Conservation (phyloP, 164 flowering plant genomes). For the Amborella trichopoda region DNA sequence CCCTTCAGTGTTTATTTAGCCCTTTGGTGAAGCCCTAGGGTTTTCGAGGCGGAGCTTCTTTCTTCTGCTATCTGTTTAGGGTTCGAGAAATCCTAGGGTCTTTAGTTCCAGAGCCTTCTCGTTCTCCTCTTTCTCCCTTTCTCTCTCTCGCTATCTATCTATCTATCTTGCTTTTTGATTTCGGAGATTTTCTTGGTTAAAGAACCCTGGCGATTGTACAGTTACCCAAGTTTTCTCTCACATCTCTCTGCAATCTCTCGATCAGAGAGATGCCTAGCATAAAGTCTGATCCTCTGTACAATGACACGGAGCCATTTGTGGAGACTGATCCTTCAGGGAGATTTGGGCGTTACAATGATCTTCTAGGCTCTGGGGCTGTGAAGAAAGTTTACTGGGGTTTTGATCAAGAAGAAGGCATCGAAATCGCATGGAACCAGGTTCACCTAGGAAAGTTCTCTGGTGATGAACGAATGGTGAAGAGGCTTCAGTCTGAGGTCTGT, state of each 20-base stretch:
- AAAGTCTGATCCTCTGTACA: constrained; percentile 13
- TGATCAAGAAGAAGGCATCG: constrained; percentile 77
- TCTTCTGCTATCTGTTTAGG: not conserved
- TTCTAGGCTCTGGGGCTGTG: constrained; percentile 62
- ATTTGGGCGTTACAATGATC: constrained; percentile 52
- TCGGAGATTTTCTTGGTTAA: too few species aligned
- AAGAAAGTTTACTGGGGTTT: constrained; percentile 74
- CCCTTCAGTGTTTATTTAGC: not conserved
- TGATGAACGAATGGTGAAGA: constrained; percentile 27
- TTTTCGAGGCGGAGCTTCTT: too few species aligned
- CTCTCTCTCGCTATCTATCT: too few species aligned
- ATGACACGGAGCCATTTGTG: constrained; percentile 40
- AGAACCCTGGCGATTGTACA: too few species aligned
- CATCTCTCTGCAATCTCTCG: too few species aligned
- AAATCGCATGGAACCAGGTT: constrained; percentile 84
- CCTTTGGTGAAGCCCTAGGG: not conserved
- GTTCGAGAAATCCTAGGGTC: not conserved
- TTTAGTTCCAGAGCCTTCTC: too few species aligned
- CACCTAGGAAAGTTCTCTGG: constrained; percentile 27
- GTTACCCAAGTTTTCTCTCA: too few species aligned
- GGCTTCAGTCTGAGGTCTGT: constrained; percentile 41
- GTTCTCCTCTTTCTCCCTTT: too few species aligned
- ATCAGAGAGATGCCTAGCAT: constrained; percentile 31
- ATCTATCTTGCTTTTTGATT: too few species aligned
- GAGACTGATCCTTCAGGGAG: constrained; percentile 70